These are phyloP conservation scores for Xylariaceae sp. DNA, from an alignment of 2,329 filamentous ascomycete species.

Conservation along the genomic window DNA sequence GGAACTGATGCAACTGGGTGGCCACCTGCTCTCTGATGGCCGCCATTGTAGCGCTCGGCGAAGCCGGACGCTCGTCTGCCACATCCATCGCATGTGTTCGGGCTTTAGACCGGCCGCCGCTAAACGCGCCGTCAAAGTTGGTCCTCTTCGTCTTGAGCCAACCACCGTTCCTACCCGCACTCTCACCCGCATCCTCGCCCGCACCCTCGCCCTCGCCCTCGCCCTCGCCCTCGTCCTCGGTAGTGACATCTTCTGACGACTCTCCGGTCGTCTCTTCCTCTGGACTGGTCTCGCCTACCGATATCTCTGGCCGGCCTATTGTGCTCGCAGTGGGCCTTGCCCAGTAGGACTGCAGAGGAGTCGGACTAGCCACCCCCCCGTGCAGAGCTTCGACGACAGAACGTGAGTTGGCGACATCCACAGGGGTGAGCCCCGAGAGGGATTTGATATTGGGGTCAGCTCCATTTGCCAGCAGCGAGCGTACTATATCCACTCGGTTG, in stretches of 20 bases:
- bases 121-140: constrained; percentile 21
- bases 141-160: constrained; percentile 35
- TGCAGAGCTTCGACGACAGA: constrained; percentile 60
- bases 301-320: constrained; percentile 32
- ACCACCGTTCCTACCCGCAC: too few relatives aligned
- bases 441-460: constrained; percentile 67
- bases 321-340: constrained; percentile 42
- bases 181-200: too few relatives aligned
- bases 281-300: constrained; percentile 38
- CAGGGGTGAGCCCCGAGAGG: constrained; percentile 62
- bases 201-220: too few relatives aligned
- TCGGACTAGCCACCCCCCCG: too few relatives aligned
- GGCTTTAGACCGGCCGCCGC: constrained; percentile 21
- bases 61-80: constrained; percentile 38
- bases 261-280: constrained; percentile 33
- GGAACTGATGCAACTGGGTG: constrained; percentile 69
- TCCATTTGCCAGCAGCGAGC: constrained; percentile 65
- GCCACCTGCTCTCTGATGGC: constrained; percentile 70
- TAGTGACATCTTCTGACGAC: constrained; percentile 32
- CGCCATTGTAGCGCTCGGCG: constrained; percentile 58
- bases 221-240: constrained; percentile 40
- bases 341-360: constrained; percentile 62
- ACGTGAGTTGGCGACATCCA: constrained; percentile 63
- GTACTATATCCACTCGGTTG: constrained; percentile 69
- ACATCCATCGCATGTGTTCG: constrained; percentile 24